Base-by-base conservation (phyloP, 371 early-diverging fungal genomes). In the Catenaria anguillulae region DNA sequence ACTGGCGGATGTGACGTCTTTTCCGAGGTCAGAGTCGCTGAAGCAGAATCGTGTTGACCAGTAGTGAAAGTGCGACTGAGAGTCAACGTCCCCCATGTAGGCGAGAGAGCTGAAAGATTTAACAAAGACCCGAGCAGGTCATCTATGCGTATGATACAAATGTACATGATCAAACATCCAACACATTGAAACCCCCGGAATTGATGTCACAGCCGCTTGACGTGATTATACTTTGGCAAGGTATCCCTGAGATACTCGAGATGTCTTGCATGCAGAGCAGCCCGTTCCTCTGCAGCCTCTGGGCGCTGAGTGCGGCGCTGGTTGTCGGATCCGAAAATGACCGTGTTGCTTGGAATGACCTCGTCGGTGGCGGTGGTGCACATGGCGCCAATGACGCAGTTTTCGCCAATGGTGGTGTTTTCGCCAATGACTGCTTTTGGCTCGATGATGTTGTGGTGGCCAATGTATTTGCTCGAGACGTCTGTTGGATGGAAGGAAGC, bases 361-460 rank as follows among this genome's bases (percentile, higher is more conserved):
- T 88, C 86, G 63, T 84, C 79, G 5, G 65, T 67, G 56, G 78
- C 78, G 23, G 86, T 86, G 13, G 77, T 71, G 62, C 87, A 86
- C 12, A 73, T 82, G 26, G 84, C 76, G 10, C 89, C 87, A 33
- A 88, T 76, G 21, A 88, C 85, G 68, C 86, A 85, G 60, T 86
- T 75, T 56, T 85, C 77, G 4, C 84, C 87, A 5, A 88, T 64
- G 29, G 75, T 69, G 2, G 86, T 82, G 26, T 74, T 84, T 17
- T 75, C 68, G 26, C 78, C 65, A 42, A 88, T 75, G 10, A 73
- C 73, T 82, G 83, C 77, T 75, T 80, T 77, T 31, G 84, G 79
- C 65, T 86, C 89, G 29, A 88, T 64, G 13, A 80, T 75, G 63
- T 85, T 86, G 55, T 75, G 75, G 48, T 77, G 79, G 13, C 89